Evolutionary conservation across 2,329 filamentous ascomycete species (phyloP), one percentile per base, ranked within the genome.

Genomic region (Penicillium brevicompactum): DNA sequence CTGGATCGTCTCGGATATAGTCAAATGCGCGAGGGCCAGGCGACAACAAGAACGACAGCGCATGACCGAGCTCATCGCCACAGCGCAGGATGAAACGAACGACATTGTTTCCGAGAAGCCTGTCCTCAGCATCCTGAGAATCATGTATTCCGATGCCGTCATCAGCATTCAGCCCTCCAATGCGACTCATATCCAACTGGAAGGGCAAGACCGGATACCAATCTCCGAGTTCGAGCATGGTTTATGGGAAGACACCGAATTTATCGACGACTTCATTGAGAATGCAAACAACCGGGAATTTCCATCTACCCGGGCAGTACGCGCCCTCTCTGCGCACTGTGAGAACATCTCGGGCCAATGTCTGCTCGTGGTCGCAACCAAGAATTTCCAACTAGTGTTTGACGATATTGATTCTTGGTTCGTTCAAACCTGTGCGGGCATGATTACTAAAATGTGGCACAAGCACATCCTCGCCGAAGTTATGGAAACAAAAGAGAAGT

Each of bases 371-470:
- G 46, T 60, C 4, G 55, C 46, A 32, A 53, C 51, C 2, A 57
- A 55, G 5, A 52, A 55, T 24, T 55, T 57, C n/a, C 52, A 53
- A n/a, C n/a, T 53, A 1, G 46, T 60, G 9, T 58, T 60, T 22
- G 58, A 60, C 22, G 55, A 60, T 46, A 46, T 55, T 11, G 58
- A 60, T 42, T 45, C 46, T 4, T 60, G 55, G 55, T 60, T 60
- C 18, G 11, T 60, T 34, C 48, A 58, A 31, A 22, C 51, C 4
- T 57, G 55, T 32, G 58, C 58, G 2, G 44, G 32, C 7, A n/a
- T 51, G 14, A 37, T 59, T 4, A 51, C 56, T 22, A 43, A 59
- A 30, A 56, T 49, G 44, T 59, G 56, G 56, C 56, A 37, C 14
- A 41, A 57, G n/a, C 38, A 37, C 2, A 37, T 58, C 2, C 21